These are phyloP conservation scores for Saccharum hybrid DNA, from an alignment of 202 grass and related monocot genomes.

Conservation along the genomic window DNA sequence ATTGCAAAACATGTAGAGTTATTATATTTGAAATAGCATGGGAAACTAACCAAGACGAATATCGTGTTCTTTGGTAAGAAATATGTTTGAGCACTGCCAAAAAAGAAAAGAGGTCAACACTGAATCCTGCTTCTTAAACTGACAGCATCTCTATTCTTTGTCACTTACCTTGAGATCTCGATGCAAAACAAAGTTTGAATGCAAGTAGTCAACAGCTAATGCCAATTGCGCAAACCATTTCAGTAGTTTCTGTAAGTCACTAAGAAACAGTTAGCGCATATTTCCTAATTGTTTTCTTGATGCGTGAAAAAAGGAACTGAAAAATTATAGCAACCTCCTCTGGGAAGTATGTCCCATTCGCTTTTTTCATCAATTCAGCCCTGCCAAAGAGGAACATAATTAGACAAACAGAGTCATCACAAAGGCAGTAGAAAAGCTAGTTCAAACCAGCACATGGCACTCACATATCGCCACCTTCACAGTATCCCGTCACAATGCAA, in stretches of 20 bases:
- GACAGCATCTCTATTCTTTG: constrained; percentile 18
- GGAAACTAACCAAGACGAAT: constrained; percentile 87
- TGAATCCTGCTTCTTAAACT: constrained; percentile 20
- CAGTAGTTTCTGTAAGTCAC: constrained; percentile 76
- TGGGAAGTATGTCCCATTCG: constrained; percentile 81
- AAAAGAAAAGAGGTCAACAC: constrained; percentile 32
- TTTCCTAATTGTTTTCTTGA: constrained; percentile 4
- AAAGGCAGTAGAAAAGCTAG: constrained; percentile 28
- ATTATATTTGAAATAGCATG: constrained; percentile 33
- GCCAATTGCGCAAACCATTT: constrained; percentile 94
- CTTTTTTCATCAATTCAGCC: constrained; percentile 97
- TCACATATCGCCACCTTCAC: constrained; percentile 98
- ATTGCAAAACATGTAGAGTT: constrained; percentile 29
- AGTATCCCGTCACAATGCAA: constrained; percentile 98
- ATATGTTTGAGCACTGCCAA: constrained; percentile 97
- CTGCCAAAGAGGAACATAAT: constrained; percentile 50
- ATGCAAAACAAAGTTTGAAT: constrained; percentile 98
- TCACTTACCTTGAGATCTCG: constrained; percentile 86
- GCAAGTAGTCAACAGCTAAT: constrained; percentile 94
- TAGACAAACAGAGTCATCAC: constrained; percentile 19
- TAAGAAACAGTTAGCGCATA: constrained; percentile 39
- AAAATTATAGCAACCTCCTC: constrained; percentile 71
- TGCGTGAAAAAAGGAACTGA: background rate
- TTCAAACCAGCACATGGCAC: constrained; percentile 38
- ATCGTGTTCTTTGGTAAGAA: constrained; percentile 98